Conservation (phyloP, 306 rosid species). For the Casuarina equisetifolia region DNA sequence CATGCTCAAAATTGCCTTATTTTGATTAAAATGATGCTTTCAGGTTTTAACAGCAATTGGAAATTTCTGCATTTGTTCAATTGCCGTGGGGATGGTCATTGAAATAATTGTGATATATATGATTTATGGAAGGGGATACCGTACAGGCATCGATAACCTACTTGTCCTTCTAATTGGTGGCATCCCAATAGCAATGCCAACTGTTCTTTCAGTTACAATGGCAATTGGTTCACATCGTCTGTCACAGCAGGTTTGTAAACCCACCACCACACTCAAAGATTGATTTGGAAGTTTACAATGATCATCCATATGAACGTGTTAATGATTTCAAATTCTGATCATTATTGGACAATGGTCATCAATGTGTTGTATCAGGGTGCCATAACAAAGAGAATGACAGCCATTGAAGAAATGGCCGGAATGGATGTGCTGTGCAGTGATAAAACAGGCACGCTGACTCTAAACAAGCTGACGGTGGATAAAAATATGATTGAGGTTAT, state of each 20-base stretch:
- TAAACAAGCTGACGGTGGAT: conserved; percentile 80
- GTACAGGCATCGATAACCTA: conserved; percentile 60
- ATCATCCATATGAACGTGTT: neutral
- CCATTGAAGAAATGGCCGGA: conserved; percentile 86
- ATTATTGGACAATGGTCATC: neutral
- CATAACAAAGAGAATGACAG: conserved; percentile 83
- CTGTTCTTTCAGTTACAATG: conserved; percentile 88
- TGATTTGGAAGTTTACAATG: conserved; percentile 5
- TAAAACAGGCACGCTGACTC: conserved; percentile 76
- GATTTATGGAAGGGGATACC: conserved; percentile 25
- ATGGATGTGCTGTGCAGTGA: conserved; percentile 80
- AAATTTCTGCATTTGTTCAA: conserved; percentile 75
- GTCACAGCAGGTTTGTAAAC: conserved; percentile 54
- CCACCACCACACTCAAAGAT: conserved; percentile 1
- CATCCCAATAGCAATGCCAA: conserved; percentile 87
- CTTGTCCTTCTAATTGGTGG: conserved; percentile 81
- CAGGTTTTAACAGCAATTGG: conserved; percentile 77
- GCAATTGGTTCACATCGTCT: conserved; percentile 69
- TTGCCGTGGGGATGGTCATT: conserved; percentile 62
- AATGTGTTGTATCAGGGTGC: conserved; percentile 56
- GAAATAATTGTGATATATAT: conserved; percentile 64
- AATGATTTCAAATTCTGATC: neutral
- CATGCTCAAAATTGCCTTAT: conserved; percentile 6
- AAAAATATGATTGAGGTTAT: conserved; percentile 60
- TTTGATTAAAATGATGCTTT: neutral